Percentiles rank a stretch among this genome's conserved stretches.
Evolutionary conservation across 1,139 yeast genomes (phyloP).

Genomic region (Candida dubliniensis): DNA sequence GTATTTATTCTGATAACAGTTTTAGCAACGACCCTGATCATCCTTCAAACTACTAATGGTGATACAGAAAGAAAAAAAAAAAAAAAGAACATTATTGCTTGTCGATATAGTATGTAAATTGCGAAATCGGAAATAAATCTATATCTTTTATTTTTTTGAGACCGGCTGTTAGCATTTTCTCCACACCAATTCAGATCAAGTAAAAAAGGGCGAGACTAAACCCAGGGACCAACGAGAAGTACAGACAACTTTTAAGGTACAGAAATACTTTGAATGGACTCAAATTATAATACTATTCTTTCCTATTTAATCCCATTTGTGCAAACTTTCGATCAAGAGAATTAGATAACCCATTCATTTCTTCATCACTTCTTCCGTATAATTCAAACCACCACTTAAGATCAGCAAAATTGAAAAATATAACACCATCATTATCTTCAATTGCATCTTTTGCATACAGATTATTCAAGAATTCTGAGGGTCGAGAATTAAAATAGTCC

Average conservation of each 20-base stretch:
- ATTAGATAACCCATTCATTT: slow-evolving; percentile 66
- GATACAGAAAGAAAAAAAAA: not conserved
- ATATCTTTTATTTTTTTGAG: no score
- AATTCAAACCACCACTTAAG: slow-evolving; percentile 88
- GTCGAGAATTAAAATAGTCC: slow-evolving; percentile 87
- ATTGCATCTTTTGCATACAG: slow-evolving; percentile 36
- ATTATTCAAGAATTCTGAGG: slow-evolving; percentile 64
- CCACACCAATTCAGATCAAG: no score
- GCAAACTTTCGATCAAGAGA: slow-evolving; percentile 46
- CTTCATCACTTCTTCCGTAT: slow-evolving; percentile 74
- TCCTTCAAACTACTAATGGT: not conserved
- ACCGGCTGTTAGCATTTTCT: no score
- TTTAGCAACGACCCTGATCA: not conserved
- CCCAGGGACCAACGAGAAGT: no score
- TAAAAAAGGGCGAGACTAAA: no score
- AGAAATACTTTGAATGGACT: no score
- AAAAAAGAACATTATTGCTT: not conserved
- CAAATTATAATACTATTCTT: not conserved
- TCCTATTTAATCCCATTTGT: slow-evolving; percentile 26
- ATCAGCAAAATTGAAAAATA: slow-evolving; percentile 66
- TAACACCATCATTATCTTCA: slow-evolving; percentile 40
- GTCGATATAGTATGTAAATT: no score
- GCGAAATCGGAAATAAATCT: no score
- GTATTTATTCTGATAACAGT: not conserved
- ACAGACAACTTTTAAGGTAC: no score